Percentiles rank a stretch among this genome's conserved stretches.
These are phyloP conservation scores for Cryptosporidium viatorum DNA, from an alignment of 169 alveolate species.

Conservation along the genomic window DNA sequence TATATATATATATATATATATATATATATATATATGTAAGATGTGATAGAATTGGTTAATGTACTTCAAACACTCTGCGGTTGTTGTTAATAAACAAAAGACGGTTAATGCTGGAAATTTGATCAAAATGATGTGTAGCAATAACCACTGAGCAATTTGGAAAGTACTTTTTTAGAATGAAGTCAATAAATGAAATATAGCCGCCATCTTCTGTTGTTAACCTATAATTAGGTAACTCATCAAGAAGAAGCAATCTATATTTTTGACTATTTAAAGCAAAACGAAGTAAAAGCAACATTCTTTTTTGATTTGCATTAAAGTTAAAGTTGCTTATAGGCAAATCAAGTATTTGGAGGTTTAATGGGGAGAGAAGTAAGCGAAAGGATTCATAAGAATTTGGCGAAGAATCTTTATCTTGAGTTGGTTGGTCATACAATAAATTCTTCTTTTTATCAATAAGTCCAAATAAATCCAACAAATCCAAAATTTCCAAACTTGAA, in stretches of 20 bases:
- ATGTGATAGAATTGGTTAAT: not conserved
- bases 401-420: not conserved
- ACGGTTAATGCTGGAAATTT: conserved; percentile 32
- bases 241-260: conserved; percentile 30
- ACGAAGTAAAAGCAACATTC: conserved; percentile 32
- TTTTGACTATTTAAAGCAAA: conserved; percentile 18
- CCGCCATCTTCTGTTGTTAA: not conserved
- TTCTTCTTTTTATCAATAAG: conserved; percentile 6
- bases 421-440: not conserved
- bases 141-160: conserved; percentile 32
- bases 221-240: conserved; percentile 28
- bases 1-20: not conserved
- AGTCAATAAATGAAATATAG: conserved; percentile 28
- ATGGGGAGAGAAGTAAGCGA: not conserved
- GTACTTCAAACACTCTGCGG: not conserved
- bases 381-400: not conserved
- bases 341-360: not conserved
- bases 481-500: not conserved
- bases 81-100: conserved; percentile 3
- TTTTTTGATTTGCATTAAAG: conserved; percentile 4
- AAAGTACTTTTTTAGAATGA: conserved; percentile 38
- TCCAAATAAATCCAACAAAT: conserved; percentile 21
- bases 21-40: not conserved
- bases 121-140: conserved; percentile 53
- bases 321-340: not conserved